Evolutionary conservation across 78 protist genomes (phyloP).

Genomic region (Paratrimastix pyriformis): DNA sequence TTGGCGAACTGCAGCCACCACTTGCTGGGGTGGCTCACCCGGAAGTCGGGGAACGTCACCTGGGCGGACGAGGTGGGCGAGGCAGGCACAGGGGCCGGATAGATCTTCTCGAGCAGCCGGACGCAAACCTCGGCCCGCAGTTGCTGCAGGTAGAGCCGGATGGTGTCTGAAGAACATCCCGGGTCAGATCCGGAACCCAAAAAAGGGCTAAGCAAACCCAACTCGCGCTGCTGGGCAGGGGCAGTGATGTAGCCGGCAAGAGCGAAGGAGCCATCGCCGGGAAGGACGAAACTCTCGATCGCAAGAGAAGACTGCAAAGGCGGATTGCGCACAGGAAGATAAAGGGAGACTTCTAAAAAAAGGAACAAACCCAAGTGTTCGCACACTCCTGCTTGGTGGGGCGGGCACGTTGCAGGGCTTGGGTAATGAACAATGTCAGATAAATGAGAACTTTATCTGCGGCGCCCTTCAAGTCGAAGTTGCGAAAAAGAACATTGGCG

Average conservation of each 20-base stretch:
- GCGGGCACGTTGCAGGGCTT: constrained; percentile 47
- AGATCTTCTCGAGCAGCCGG: constrained; percentile 51
- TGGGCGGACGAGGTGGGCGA: too few relatives aligned
- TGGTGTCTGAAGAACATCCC: not conserved
- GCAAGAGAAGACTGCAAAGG: constrained; percentile 40
- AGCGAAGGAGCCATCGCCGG: constrained; percentile 71
- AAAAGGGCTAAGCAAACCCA: constrained; percentile 18
- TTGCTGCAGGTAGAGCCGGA: constrained; percentile 57
- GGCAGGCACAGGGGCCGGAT: constrained; percentile 21
- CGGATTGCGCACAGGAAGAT: not conserved
- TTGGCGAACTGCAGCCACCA: too few relatives aligned
- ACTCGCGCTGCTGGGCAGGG: constrained; percentile 40
- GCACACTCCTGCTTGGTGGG: constrained; percentile 38
- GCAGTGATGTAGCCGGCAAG: constrained; percentile 47
- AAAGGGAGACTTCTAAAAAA: not conserved
- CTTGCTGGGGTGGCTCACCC: too few relatives aligned
- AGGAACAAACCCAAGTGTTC: constrained; percentile 33
- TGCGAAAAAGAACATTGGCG: constrained; percentile 80
- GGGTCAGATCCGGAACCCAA: not conserved
- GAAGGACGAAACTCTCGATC: constrained; percentile 54
- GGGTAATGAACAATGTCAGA: constrained; percentile 64
- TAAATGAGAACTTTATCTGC: constrained; percentile 83
- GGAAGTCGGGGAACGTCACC: too few relatives aligned
- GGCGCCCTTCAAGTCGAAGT: constrained; percentile 70
- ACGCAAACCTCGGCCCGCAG: constrained; percentile 57